phyloP scores from a whole-genome alignment of 805 yeast genomes.

The Komagataella populi region DNA sequence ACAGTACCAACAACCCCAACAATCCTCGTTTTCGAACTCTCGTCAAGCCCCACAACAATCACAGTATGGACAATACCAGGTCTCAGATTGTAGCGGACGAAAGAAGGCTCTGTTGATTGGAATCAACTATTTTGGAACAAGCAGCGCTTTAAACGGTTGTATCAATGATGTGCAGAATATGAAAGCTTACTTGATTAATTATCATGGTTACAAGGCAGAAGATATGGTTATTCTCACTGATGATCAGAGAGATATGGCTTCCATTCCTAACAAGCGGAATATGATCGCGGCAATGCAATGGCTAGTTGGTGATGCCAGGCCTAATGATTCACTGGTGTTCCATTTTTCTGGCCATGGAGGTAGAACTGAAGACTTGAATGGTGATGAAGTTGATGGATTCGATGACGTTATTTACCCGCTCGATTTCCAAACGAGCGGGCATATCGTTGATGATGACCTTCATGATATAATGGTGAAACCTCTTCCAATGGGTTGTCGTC shows the following conservation, averaged over 20 bases:
- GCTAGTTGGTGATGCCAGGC: conserved; percentile 54
- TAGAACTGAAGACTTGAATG: conserved; percentile 44
- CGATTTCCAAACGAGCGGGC: conserved; percentile 50
- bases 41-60: not conserved
- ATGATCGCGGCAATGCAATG: conserved; percentile 62
- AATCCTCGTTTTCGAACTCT: not conserved
- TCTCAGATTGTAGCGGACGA: conserved; percentile 49
- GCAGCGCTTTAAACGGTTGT: conserved; percentile 50
- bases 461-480: conserved; percentile 51
- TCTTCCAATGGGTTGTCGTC: conserved; percentile 50
- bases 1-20: not conserved
- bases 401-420: conserved; percentile 67
- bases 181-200: conserved; percentile 23
- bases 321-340: conserved; percentile 64
- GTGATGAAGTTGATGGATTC: conserved; percentile 64
- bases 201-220: conserved; percentile 30
- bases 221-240: conserved; percentile 43
- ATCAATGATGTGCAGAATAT: conserved; percentile 52
- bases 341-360: conserved; percentile 79
- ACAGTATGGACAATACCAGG: conserved; percentile 1
- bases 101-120: conserved; percentile 61
- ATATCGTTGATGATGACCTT: conserved; percentile 52
- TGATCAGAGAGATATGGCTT: conserved; percentile 26
- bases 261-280: conserved; percentile 48
- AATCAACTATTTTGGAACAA: conserved; percentile 52